Evolutionary conservation across 1,139 yeast species (phyloP), one percentile per base, ranked within the genome.

Genomic region (Lodderomyces pseudojiufengensis): DNA sequence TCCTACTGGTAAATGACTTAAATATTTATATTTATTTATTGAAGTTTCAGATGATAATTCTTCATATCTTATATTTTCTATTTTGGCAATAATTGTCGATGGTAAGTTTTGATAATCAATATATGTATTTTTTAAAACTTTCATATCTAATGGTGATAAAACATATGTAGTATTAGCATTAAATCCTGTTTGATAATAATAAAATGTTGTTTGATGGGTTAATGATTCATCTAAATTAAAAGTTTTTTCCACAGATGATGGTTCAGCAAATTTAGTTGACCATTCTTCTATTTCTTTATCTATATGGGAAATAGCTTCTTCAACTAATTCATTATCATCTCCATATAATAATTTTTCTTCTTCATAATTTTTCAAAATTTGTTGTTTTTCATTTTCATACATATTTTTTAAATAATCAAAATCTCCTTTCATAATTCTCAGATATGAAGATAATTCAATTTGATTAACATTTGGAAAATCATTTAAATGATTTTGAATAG

Each of bases 1-100:
- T 1, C 97, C 97, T 23, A 77, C 55, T 0, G 99, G 97, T 25
- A 88, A 59, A 57, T 90, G 95, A 1, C 84, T 72, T 39, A 92
- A 61, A 53, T 84, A 88, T 54, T 87, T 90, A 55, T 74, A 74
- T 47, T 79, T 77, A 38, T 77, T 74, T 6, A 80, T 59, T 10
- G 84, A 55, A 43, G 65, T 41, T 60, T 78, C 61, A 49, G 76
- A 38, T 63, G 78, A 37, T 33, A 78, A 67, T 21, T 83, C 90
- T 41, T 76, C 81, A 51, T 75, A 76, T 33, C 70, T 74, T 32
- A 90, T 75, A 53, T 81, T 82, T 48, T 86, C 95, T 11, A 92
- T 75, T 29, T 70, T 73, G 8, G 77, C 76, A 4, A 76, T 61
- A 7, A 90, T 54, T 0, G 75, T 64, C 2, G 82, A 58, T 0